Evolutionary conservation across 805 yeast genomes (phyloP), one percentile per base, ranked within the genome.

Genomic region (Monosporozyma siamensis): DNA sequence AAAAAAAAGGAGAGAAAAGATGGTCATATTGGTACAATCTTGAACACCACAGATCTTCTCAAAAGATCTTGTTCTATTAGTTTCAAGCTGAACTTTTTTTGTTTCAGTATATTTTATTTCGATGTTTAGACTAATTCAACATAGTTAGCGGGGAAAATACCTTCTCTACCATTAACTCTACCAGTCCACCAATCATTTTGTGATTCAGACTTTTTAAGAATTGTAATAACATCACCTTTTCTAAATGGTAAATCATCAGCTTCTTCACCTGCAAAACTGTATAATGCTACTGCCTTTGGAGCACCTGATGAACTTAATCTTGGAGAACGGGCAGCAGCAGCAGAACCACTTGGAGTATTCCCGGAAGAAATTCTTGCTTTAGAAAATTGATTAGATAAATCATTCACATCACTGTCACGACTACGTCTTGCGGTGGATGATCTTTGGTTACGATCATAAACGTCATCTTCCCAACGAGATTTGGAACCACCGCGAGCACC

Each of bases 101-200:
- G n/a, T n/a, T n/a, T n/a, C n/a, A n/a, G n/a, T n/a, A n/a, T n/a
- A n/a, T n/a, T n/a, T n/a, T n/a, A n/a, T n/a, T n/a, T n/a, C n/a
- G n/a, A n/a, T n/a, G n/a, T n/a, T n/a, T 42, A 67, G 15, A 66
- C 68, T 53, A 88, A 63, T 59, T 88, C 94, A 30, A 92, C 97
- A 58, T 90, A 90, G 61, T 90, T 90, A 3, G 98, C 98, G 8
- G 98, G 98, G 74, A 90, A 90, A 20, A 89, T 88, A 34, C 98
- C 98, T 54, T 85, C 86, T 47, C 66, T 66, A 10, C 92, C 90
- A 51, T 83, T 84, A 42, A 78, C 68, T 59, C 83, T 78, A 22
- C 98, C 98, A 0, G 96, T 87, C 98, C 98, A 92, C 98, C 98
- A 92, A 61, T 92, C 97, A 61, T 92, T 95, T 39, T 79, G 77